Conservation (phyloP, 371 early-diverging fungal species). For the Mucor indicus region DNA sequence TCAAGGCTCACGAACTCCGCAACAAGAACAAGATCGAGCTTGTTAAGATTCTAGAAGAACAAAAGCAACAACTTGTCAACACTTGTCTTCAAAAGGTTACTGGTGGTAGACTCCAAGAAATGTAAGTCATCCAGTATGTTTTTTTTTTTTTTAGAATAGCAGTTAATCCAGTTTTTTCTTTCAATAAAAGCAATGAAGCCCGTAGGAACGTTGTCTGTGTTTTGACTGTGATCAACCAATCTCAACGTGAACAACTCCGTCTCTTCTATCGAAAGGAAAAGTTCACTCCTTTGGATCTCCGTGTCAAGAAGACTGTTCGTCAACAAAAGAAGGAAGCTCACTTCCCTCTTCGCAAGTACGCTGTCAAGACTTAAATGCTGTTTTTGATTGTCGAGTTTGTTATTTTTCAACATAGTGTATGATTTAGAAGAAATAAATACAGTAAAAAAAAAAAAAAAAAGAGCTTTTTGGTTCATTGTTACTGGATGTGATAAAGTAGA, state of each 20-base stretch:
- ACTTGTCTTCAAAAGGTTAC: conserved; percentile 92
- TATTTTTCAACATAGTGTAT: no score
- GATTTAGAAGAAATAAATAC: no score
- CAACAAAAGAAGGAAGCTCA: conserved; percentile 81
- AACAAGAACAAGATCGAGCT: conserved; percentile 90
- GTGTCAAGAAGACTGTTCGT: conserved; percentile 86
- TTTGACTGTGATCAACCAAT: conserved; percentile 91
- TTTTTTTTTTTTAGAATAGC: neutral
- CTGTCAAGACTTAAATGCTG: conserved; percentile 80
- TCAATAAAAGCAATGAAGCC: conserved; percentile 57
- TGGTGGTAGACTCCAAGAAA: conserved; percentile 77
- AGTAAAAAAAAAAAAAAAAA: no score
- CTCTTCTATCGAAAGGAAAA: conserved; percentile 86
- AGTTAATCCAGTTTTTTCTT: neutral
- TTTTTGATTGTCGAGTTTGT: neutral
- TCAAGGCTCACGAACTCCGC: conserved; percentile 92
- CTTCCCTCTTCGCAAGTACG: conserved; percentile 87
- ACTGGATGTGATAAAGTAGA: no score
- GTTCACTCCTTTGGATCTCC: conserved; percentile 90
- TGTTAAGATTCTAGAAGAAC: conserved; percentile 82
- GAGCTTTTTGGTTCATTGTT: no score
- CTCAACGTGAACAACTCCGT: conserved; percentile 82
- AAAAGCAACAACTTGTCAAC: conserved; percentile 88
- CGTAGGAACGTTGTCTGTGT: conserved; percentile 94
- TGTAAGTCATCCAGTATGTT: no score